Conservation (phyloP, 352 stramenopile genomes). For the Pythium volutum region DNA sequence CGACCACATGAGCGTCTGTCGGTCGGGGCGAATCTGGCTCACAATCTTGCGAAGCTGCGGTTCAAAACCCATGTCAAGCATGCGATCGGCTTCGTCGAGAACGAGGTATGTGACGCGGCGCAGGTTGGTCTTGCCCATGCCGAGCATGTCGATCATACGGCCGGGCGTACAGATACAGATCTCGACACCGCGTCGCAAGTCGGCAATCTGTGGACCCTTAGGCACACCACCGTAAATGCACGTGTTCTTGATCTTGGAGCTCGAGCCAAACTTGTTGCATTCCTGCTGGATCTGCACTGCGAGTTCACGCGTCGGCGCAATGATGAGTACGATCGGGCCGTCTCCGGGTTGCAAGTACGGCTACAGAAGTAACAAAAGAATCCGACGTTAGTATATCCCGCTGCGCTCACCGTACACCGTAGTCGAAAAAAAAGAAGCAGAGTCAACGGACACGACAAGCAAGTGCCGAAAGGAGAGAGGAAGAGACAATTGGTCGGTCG, state of each 20-base stretch:
- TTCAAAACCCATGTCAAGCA: conserved; percentile 96
- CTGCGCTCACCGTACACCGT: conserved; percentile 6
- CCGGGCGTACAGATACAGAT: conserved; percentile 93
- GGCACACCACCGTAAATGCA: conserved; percentile 98
- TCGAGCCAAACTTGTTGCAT: conserved; percentile 97
- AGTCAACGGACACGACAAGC: conserved; percentile 24
- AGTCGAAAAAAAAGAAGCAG: conserved; percentile 19
- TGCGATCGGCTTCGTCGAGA: conserved; percentile 98
- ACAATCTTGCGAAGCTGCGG: conserved; percentile 95
- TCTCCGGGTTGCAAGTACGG: conserved; percentile 95
- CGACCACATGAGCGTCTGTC: conserved; percentile 99
- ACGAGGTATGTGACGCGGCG: conserved; percentile 98
- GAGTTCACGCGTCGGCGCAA: conserved; percentile 98
- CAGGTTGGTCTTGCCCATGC: conserved; percentile 95
- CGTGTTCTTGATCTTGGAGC: conserved; percentile 98
- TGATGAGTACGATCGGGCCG: conserved; percentile 97
- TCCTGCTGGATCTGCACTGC: conserved; percentile 99
- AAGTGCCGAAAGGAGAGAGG: conserved; percentile 14
- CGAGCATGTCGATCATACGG: conserved; percentile 98
- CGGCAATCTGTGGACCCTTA: conserved; percentile 90
- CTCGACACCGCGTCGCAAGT: conserved; percentile 77
- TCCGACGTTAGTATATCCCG: conserved; percentile 8
- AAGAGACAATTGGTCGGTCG: conserved; percentile 7
- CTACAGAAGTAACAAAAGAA: conserved; percentile 43
- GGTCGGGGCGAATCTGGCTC: conserved; percentile 95